These are phyloP conservation scores for Puccinia polysora DNA, from an alignment of 1,284 basidiomycete genomes.

Conservation along the genomic window DNA sequence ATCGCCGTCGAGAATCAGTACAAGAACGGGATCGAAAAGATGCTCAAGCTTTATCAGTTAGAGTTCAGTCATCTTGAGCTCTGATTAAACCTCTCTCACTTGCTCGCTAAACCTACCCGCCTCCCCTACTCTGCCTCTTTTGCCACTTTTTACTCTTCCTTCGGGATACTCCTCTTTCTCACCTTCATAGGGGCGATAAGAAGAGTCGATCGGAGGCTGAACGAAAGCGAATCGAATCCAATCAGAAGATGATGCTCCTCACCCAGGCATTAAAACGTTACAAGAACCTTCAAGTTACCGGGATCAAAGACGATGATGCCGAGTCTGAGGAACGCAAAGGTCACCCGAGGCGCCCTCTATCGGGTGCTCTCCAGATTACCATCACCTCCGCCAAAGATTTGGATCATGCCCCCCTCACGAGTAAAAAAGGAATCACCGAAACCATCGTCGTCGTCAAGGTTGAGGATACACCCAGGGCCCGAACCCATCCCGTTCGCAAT, in stretches of 20 bases:
- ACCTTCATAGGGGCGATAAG: conserved; percentile 39
- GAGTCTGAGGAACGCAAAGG: conserved; percentile 73
- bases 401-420: conserved; percentile 75
- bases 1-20: conserved; percentile 97
- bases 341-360: conserved; percentile 85
- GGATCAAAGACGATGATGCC: conserved; percentile 68
- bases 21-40: conserved; percentile 97
- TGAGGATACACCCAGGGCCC: conserved; percentile 86
- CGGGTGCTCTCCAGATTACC: conserved; percentile 84
- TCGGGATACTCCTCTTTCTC: background rate
- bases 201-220: conserved; percentile 67
- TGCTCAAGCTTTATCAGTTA: conserved; percentile 61
- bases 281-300: conserved; percentile 89
- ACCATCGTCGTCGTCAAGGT: conserved; percentile 92
- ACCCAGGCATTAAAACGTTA: conserved; percentile 89
- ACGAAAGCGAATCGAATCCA: conserved; percentile 85
- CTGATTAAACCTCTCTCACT: background rate
- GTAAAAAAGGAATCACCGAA: conserved; percentile 66
- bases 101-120: background rate
- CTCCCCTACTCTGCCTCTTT: background rate
- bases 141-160: background rate
- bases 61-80: conserved; percentile 15
- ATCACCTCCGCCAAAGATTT: conserved; percentile 86
- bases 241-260: conserved; percentile 90
- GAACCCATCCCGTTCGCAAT: conserved; percentile 84